Evolutionary conservation across 164 flowering plant genomes (phyloP), one percentile per base, ranked within the genome.

Genomic region (Vitis rotundifolia): DNA sequence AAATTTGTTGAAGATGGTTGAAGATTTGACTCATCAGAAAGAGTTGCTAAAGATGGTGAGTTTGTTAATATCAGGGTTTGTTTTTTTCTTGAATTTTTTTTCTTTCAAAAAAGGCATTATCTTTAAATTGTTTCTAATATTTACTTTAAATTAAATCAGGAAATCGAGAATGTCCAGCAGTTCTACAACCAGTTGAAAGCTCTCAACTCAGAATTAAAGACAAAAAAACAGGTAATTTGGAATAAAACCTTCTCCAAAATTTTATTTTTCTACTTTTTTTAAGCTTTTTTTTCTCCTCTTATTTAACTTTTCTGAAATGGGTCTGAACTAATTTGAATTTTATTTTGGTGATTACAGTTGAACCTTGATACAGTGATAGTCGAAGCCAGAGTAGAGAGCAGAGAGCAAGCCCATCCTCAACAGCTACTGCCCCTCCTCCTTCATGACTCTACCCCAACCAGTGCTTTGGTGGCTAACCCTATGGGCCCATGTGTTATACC

Each of bases 21-120:
- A 66, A 2, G 71, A 61, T 14, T 56, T 81, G 49, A 61, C 75
- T 37, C 66, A 78, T 56, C 14, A 68, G 37, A 78, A 65, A 28
- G 68, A 73, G 22, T 19, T 61, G 52, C 78, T 84, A 1, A 55
- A 14, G 72, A 65, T 28, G 79, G 91, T 86, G 13, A 72, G 81
- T 74, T 19, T 48, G 29, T 54, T 6, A 3, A 28, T 61, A 37
- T 63, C 50, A 22, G 26, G 7, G 5, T 6, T 37, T 37, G 6
- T 37, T 37, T 58, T 51, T 8, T 49, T 71, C 9, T 22, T 31
- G 22, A 2, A 19, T n/a, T n/a, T n/a, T 57, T 64, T 8, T 11
- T 16, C 59, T 50, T 1, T 2, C 7, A 37, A 37, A 37, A 37
- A 3, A 0, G 44, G 44, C 7, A 37, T 31, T 6, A 37, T 37